Evolutionary conservation across 164 flowering plant species (phyloP), one percentile per base, ranked within the genome.

Genomic region (Platanus orientalis): DNA sequence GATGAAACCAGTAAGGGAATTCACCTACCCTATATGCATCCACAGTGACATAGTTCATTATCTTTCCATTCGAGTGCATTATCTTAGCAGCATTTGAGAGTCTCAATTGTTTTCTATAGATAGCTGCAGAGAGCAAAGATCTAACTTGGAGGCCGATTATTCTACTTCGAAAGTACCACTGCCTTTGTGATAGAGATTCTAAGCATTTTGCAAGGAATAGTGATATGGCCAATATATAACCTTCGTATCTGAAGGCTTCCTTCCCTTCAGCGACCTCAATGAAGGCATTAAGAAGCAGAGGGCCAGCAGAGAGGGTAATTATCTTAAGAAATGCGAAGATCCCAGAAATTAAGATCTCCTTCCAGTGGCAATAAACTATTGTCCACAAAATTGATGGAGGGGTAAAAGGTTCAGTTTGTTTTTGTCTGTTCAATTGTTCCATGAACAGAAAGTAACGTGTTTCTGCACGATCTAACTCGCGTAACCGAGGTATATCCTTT

Each of bases 21-120:
- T 88, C 91, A 17, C 91, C 91, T 24, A 85, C 78, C 39, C 90
- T 64, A 58, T 86, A 83, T 14, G 90, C 87, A 76, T 88, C n/a
- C n/a, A n/a, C n/a, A n/a, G n/a, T n/a, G n/a, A n/a, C n/a, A n/a
- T n/a, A n/a, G n/a, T n/a, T n/a, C 92, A 84, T 73, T 54, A 88
- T 81, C 69, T 88, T 80, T n/a, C 90, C 90, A 9, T 73, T 45
- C 1, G 95, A 86, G 61, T 86, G 82, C 3, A 40, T 55, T 45
- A 70, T 10, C 66, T 65, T 84, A 17, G 88, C 80, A 50, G 70
- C 63, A 69, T 73, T 86, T 0, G 95, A 84, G 9, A 86, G 71
- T 40, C 78, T 66, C 26, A 83, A 61, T 61, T 86, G 92, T 71
- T 87, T 87, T 76, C 57, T 58, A 36, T 80, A 87, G 42, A 87